Evolutionary conservation across 805 yeast genomes (phyloP), one percentile per base, ranked within the genome.

Genomic region (Kuraishia piskuri): DNA sequence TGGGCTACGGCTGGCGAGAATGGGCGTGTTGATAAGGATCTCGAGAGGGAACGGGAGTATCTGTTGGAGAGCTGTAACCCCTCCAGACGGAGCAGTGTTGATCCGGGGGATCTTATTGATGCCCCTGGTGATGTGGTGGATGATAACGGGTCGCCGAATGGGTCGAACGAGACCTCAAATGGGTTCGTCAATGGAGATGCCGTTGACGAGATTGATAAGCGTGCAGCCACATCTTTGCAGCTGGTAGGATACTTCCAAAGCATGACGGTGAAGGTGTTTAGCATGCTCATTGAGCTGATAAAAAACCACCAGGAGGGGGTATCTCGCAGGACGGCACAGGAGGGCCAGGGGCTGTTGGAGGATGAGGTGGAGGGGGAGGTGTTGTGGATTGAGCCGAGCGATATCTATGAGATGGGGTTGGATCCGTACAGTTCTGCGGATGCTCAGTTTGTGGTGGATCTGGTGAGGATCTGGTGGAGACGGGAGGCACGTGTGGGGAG

Each of bases 1-100:
- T 88, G 92, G 90, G 96, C 96, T 2, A 78, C 87, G 26, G 92
- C 94, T 1, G 96, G 94, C 8, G 86, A 83, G 55, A 73, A 76
- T 46, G 70, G 72, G 17, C 66, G 64, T 22, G 62, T 21, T 68
- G 56, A 70, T 49, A 72, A 69, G 25, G 77, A 75, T 46, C 67
- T 64, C 37, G 72, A 68, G 26, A 55, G 69, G 20, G 81, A 77
- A 48, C 55, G 52, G 50, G 68, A 62, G 25, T 47, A 22, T 31
- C 24, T 45, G 9, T 9, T n/a, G 19, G 49, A 47, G 49, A 22
- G 21, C 19, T 31, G 40, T 12, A 31, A 31, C 14, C 40, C 40
- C 14, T n/a, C 23, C 21, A 23, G 49, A 22, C 9, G 31, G 49
- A 22, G n/a, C n/a, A 20, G 47, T 22, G 50, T 17, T 8, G 44